These are phyloP conservation scores for Fomitopsis serialis DNA, from an alignment of 768 basidiomycete species.

Conservation along the genomic window DNA sequence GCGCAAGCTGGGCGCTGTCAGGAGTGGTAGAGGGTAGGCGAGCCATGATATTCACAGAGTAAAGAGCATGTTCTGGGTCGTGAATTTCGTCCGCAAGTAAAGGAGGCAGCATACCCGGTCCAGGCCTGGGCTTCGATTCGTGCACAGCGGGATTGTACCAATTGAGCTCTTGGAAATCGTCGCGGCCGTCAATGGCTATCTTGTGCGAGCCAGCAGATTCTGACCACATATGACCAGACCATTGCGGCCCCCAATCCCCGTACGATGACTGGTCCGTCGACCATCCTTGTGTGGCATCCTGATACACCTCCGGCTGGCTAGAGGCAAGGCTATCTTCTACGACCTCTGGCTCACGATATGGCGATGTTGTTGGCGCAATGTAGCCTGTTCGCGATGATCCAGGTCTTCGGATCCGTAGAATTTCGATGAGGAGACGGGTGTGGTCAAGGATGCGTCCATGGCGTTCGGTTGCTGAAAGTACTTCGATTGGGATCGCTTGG, in stretches of 20 bases:
- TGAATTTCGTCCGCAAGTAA: constrained; percentile 63
- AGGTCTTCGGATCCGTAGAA: background rate
- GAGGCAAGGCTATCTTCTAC: constrained; percentile 17
- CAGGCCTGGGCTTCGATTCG: constrained; percentile 47
- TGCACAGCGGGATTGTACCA: constrained; percentile 65
- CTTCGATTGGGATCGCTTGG: background rate
- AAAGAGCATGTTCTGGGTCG: constrained; percentile 67
- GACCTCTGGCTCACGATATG: constrained; percentile 26
- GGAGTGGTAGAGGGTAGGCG: constrained; percentile 24
- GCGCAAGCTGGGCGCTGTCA: constrained; percentile 32
- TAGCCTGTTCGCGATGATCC: constrained; percentile 35
- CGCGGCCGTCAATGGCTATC: constrained; percentile 55
- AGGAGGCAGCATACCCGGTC: constrained; percentile 66
- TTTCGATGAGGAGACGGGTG: background rate
- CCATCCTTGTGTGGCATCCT: background rate
- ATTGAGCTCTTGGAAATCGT: constrained; percentile 50
- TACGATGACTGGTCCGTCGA: background rate
- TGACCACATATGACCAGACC: background rate
- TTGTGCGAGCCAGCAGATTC: constrained; percentile 11
- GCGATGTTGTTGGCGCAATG: constrained; percentile 20
- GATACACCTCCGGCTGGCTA: background rate
- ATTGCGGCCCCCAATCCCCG: background rate
- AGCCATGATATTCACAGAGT: constrained; percentile 44
- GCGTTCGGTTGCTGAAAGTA: background rate
- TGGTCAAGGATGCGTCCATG: background rate